Percentiles rank a stretch among this genome's conserved stretches.
Evolutionary conservation across 371 early-diverging fungal species (phyloP).

Genomic region (Mucor lusitanicus): DNA sequence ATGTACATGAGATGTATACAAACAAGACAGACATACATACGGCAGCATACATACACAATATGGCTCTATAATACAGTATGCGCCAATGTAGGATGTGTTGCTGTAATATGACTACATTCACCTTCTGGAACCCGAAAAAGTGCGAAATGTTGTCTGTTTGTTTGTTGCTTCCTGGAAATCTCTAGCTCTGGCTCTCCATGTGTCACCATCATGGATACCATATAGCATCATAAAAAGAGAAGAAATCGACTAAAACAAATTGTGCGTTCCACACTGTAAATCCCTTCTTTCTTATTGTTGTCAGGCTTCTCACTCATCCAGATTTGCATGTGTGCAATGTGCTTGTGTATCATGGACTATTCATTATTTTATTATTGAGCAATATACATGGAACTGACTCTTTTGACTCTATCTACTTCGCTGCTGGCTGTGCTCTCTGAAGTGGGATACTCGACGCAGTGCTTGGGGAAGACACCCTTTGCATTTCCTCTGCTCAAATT

Average conservation of each 20-base stretch:
- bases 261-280: not conserved
- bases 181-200: not conserved
- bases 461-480: conserved; percentile 69
- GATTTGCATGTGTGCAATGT: not conserved
- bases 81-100: not conserved
- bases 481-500: conserved; percentile 4
- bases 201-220: not conserved
- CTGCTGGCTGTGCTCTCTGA: not conserved
- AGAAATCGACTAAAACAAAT: not conserved
- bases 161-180: not conserved
- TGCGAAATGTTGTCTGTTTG: not conserved
- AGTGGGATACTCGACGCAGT: conserved; percentile 50
- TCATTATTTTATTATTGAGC: conserved; percentile 4
- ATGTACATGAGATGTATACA: not conserved
- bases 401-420: conserved; percentile 25
- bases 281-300: not conserved
- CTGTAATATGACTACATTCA: not conserved
- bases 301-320: not conserved
- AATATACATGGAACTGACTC: conserved; percentile 53
- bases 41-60: not conserved
- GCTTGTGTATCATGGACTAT: not conserved
- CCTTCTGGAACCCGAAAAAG: not conserved
- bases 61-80: not conserved
- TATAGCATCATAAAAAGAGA: not conserved
- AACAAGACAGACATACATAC: not conserved